Evolutionary conservation across 768 basidiomycete genomes (phyloP).

Genomic region (Auriscalpium microsporum): DNA sequence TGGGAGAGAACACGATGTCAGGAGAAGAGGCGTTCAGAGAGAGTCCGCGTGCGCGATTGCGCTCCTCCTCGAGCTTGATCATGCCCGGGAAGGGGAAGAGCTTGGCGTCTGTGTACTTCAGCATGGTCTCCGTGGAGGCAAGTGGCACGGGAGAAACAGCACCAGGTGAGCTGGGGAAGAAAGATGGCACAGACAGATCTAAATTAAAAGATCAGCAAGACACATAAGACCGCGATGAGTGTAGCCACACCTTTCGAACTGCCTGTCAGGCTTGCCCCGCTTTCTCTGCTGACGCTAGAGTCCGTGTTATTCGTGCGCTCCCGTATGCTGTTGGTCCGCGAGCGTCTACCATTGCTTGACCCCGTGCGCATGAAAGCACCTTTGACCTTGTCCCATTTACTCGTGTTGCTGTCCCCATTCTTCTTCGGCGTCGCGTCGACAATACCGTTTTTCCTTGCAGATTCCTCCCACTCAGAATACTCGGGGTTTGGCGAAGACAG

Average conservation of each 20-base stretch:
- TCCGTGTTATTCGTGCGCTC: slow-evolving; percentile 63
- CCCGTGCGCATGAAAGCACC: slow-evolving; percentile 55
- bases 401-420: slow-evolving; percentile 43
- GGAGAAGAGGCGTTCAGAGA: slow-evolving; percentile 41
- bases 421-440: slow-evolving; percentile 41
- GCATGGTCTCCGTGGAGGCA: slow-evolving; percentile 59
- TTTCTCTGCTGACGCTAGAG: slow-evolving; percentile 15
- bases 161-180: slow-evolving; percentile 43
- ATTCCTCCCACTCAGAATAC: slow-evolving; percentile 23
- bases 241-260: background rate
- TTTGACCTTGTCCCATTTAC: slow-evolving; percentile 69
- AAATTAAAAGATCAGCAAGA: background rate
- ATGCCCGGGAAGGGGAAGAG: slow-evolving; percentile 89
- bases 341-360: slow-evolving; percentile 64
- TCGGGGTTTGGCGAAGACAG: slow-evolving; percentile 41
- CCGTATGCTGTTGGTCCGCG: slow-evolving; percentile 69
- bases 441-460: slow-evolving; percentile 12
- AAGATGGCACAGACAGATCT: slow-evolving; percentile 6
- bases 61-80: slow-evolving; percentile 64
- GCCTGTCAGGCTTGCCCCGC: slow-evolving; percentile 17
- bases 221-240: background rate
- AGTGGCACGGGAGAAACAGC: slow-evolving; percentile 74
- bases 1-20: slow-evolving; percentile 36
- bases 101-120: slow-evolving; percentile 69
- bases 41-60: slow-evolving; percentile 44